Conservation (phyloP, 352 stramenopile species). For the Pythium phragmitis region DNA sequence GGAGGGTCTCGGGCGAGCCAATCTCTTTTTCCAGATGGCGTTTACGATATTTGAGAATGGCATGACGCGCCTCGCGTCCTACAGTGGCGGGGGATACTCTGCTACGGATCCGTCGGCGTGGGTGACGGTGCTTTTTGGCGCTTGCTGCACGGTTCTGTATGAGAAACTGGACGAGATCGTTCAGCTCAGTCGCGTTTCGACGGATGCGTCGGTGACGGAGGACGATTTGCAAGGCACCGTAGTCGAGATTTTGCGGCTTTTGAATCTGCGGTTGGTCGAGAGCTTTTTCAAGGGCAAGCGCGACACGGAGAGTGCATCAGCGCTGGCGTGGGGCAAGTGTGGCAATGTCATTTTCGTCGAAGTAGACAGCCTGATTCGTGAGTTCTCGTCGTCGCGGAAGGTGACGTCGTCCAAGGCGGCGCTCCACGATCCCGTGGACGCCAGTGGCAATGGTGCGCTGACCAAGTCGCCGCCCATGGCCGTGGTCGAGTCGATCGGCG, state of each 20-base stretch:
- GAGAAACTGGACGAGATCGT: conserved; percentile 85
- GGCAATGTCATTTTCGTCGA: conserved; percentile 85
- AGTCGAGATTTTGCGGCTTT: conserved; percentile 65
- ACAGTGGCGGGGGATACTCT: conserved; percentile 9
- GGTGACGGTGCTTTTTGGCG: conserved; percentile 68
- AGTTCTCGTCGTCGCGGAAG: conserved; percentile 71
- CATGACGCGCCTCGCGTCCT: conserved; percentile 19
- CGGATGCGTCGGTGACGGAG: conserved; percentile 39
- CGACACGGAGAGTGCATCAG: conserved; percentile 15
- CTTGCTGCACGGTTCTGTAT: conserved; percentile 71
- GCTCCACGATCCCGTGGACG: conserved; percentile 8
- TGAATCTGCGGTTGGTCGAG: conserved; percentile 77
- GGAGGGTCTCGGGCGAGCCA: conserved; percentile 48
- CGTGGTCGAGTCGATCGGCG: conserved; percentile 52
- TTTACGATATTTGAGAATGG: conserved; percentile 71
- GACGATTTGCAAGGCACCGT: conserved; percentile 64
- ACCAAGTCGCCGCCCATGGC: conserved; percentile 26
- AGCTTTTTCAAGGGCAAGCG: conserved; percentile 61
- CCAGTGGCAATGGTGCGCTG: neutral
- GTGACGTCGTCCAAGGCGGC: conserved; percentile 25
- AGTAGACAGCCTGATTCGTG: conserved; percentile 72
- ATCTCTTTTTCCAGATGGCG: conserved; percentile 56
- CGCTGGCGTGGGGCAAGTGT: conserved; percentile 77
- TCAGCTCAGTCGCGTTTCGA: conserved; percentile 49
- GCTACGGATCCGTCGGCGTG: conserved; percentile 40